Evolutionary conservation across 208 protist genomes (phyloP).

Genomic region (Trichomonas gallinae): DNA sequence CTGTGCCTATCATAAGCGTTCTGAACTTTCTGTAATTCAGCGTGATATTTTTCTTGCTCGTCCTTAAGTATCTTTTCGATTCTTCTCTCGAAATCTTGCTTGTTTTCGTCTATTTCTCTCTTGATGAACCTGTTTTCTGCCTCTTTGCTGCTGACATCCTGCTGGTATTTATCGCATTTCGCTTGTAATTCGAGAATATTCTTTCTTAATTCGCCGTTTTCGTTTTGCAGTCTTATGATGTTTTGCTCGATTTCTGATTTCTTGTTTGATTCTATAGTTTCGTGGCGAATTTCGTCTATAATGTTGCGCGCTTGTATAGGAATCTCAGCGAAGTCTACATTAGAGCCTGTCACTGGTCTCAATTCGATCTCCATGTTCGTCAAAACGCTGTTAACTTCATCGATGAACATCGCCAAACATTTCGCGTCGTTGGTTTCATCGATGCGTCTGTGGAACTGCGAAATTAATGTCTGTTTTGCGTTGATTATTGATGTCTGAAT

Average conservation of each 20-base stretch:
- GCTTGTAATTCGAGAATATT: not conserved
- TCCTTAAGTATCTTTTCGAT: not conserved
- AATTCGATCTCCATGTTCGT: not conserved
- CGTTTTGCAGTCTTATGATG: not conserved
- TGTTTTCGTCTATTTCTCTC: not conserved
- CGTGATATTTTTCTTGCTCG: not conserved
- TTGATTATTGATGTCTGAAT: not conserved
- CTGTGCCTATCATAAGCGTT: not conserved
- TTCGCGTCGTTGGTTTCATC: not conserved
- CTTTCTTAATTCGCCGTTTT: not conserved
- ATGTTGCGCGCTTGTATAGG: not conserved
- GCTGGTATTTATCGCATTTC: not conserved
- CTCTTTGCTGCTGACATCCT: not conserved
- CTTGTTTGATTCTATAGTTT: not conserved
- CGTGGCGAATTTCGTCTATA: not conserved
- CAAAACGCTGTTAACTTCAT: not conserved
- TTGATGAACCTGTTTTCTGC: not conserved
- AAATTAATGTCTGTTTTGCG: not conserved
- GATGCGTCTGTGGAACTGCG: not conserved
- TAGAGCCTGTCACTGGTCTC: not conserved
- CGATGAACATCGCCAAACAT: not conserved
- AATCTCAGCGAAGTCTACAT: not conserved
- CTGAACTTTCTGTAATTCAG: not conserved
- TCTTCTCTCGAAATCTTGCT: not conserved
- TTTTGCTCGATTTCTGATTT: not conserved